Percentiles rank a stretch among this genome's conserved stretches.
These are phyloP conservation scores for Alternaria brassicicola DNA, from an alignment of 2,329 filamentous ascomycete species.

Conservation along the genomic window DNA sequence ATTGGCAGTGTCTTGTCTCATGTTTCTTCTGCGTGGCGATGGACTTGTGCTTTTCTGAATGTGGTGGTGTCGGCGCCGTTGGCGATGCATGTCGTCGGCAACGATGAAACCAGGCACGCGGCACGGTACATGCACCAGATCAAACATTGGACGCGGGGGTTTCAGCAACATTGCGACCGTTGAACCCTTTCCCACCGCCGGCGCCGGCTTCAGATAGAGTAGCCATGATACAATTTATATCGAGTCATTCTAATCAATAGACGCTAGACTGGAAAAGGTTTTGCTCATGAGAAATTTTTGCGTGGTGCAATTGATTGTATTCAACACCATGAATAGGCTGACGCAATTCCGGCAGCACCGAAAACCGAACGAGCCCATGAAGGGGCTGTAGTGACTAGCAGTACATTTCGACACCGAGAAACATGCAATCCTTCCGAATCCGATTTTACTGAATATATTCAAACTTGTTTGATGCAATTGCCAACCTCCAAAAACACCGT, in stretches of 20 bases:
- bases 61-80: background rate
- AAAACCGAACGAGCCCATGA: background rate
- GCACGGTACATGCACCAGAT: background rate
- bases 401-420: slow-evolving; percentile 15
- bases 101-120: background rate
- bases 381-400: slow-evolving; percentile 5
- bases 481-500: slow-evolving; percentile 28
- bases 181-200: background rate
- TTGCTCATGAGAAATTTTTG: background rate
- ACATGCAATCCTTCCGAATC: slow-evolving; percentile 14
- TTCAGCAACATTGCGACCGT: background rate
- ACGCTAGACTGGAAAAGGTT: background rate
- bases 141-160: background rate
- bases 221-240: background rate
- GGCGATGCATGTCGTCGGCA: background rate
- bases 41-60: background rate
- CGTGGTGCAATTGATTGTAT: slow-evolving; percentile 6
- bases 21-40: background rate
- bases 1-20: background rate
- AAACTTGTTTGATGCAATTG: slow-evolving; percentile 15
- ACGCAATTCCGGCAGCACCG: slow-evolving; percentile 6
- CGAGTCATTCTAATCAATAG: background rate
- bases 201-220: background rate
- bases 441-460: slow-evolving; percentile 7
- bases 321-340: slow-evolving; percentile 6